Evolutionary conservation across 306 rosid genomes (phyloP), one percentile per base, ranked within the genome.

Genomic region (Dryas alaskensis): DNA sequence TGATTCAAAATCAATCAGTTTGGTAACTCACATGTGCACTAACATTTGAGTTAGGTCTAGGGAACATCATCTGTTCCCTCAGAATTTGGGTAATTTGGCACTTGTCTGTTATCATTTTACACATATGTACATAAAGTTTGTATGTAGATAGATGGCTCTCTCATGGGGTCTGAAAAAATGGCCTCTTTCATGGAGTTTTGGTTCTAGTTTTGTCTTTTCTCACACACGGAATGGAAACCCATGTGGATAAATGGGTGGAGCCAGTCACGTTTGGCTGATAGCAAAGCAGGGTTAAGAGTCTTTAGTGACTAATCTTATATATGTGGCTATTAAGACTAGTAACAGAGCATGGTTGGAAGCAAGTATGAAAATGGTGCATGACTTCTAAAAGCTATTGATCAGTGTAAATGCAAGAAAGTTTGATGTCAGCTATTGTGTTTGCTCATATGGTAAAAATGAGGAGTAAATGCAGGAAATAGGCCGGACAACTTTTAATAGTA

Each of bases 381-480:
- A 17, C 68, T 60, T 72, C 22, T 19, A 50, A 62, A 76, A 61
- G 77, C 66, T 70, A 69, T 60, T 52, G 65, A 61, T 40, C 75
- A 70, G 11, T 51, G 59, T 53, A 54, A 76, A 46, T 61, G 76
- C 67, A 73, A 67, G 65, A 59, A 76, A 55, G 51, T 74, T 68
- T 44, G 77, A 74, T 83, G 74, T 77, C 22, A 76, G 70, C 51
- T 51, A 47, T 68, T 51, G 19, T 76, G 65, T 76, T 67, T 69
- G 78, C 72, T 75, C 51, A 50, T 11, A 27, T 62, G 58, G 65
- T 31, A 57, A n/a, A 22, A 8, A 64, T 40, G 51, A 60, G 59
- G 82, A 65, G 53, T 54, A 51, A 62, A 73, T 37, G 14, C 7
- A 10, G 65, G 4, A 52, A 17, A 50, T 54, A 48, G 61, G 45